Evolutionary conservation across 208 protist genomes (phyloP).

Genomic region (Leptomonas pyrrhocoris): DNA sequence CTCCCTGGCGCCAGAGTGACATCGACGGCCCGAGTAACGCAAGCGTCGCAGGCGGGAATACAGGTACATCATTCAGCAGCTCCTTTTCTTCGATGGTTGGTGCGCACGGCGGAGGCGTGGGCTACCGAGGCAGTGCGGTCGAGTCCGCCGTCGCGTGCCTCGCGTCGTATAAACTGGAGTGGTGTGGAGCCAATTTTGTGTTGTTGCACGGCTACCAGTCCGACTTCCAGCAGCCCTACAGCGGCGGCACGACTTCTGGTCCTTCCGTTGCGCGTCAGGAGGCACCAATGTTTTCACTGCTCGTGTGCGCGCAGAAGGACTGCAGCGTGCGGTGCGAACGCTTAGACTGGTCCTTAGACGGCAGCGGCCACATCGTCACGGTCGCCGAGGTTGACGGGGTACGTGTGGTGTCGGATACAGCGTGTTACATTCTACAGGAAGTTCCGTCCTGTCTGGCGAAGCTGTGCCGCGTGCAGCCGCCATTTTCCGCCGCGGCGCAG

Average conservation of each 20-base stretch:
- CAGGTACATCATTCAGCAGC: neutral
- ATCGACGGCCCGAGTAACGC: neutral
- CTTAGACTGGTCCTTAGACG: slow-evolving; percentile 44
- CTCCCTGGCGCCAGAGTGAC: slow-evolving; percentile 15
- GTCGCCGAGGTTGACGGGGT: slow-evolving; percentile 44
- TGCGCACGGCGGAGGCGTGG: neutral
- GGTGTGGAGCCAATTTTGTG: slow-evolving; percentile 46
- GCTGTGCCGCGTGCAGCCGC: slow-evolving; percentile 42
- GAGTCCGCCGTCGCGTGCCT: neutral
- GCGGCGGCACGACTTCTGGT: neutral
- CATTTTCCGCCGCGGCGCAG: slow-evolving; percentile 31
- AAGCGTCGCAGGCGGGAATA: neutral
- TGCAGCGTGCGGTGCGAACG: slow-evolving; percentile 40
- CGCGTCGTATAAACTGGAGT: slow-evolving; percentile 23
- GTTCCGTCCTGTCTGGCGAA: slow-evolving; percentile 23
- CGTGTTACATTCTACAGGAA: slow-evolving; percentile 40
- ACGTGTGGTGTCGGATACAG: slow-evolving; percentile 34
- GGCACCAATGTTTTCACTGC: slow-evolving; percentile 37
- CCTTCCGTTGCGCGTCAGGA: slow-evolving; percentile 3
- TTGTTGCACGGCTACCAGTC: slow-evolving; percentile 37
- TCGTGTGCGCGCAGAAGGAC: slow-evolving; percentile 24
- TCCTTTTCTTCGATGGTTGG: slow-evolving; percentile 3
- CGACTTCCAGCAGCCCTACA: slow-evolving; percentile 7
- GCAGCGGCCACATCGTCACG: slow-evolving; percentile 36
- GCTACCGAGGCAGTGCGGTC: neutral